Evolutionary conservation across 805 yeast species (phyloP).

Genomic region (Deakozyma indianensis): DNA sequence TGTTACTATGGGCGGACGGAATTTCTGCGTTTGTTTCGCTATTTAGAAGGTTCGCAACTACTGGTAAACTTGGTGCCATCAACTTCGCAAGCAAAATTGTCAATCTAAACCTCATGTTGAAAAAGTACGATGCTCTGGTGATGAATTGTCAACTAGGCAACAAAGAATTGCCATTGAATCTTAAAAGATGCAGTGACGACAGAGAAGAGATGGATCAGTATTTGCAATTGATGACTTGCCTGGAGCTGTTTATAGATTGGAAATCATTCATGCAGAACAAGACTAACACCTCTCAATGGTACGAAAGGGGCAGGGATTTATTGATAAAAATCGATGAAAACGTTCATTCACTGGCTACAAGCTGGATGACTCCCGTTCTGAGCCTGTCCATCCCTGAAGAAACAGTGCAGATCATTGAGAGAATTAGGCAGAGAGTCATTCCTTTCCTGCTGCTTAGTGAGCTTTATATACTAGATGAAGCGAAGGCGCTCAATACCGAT

Average conservation of each 20-base stretch:
- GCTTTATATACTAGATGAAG: neutral
- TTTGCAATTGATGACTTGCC: neutral
- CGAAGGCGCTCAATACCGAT: neutral
- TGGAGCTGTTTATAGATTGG: neutral
- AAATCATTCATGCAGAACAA: neutral
- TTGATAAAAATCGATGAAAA: neutral
- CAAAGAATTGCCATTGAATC: neutral
- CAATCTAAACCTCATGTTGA: neutral
- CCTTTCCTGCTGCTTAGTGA: neutral
- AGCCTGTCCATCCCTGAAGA: neutral
- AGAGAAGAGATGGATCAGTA: neutral
- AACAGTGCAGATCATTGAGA: neutral
- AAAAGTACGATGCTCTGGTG: neutral
- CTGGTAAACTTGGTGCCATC: neutral
- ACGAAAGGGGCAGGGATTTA: neutral
- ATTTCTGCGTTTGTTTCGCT: neutral
- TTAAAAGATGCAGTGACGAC: neutral
- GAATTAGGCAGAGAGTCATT: neutral
- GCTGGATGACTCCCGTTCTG: neutral
- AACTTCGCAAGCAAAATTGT: neutral
- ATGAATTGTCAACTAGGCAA: neutral
- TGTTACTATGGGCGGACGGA: neutral
- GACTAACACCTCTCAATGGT: neutral
- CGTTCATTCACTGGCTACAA: neutral
- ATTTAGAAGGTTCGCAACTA: neutral